Evolutionary conservation across 2,329 filamentous ascomycete species (phyloP).

Genomic region (Pestalotiopsis sp.): DNA sequence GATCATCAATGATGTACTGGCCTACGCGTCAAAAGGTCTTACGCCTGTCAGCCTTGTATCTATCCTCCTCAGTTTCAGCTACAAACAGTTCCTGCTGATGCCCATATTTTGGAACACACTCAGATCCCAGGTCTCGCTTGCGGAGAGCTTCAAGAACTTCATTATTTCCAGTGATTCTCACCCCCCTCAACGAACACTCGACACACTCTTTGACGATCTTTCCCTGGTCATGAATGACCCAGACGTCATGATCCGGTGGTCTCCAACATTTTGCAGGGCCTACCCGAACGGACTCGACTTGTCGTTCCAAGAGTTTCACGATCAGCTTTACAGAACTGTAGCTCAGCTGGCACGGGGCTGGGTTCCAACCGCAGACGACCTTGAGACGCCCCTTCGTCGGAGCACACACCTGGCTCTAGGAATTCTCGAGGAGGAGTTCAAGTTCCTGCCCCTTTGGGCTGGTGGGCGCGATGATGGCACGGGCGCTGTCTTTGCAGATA

Average conservation of each 20-base stretch:
- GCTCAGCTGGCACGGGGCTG: slow-evolving; percentile 20
- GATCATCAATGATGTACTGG: not conserved
- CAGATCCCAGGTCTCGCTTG: not conserved
- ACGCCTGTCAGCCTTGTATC: not conserved
- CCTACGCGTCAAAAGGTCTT: not conserved
- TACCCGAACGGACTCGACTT: not conserved
- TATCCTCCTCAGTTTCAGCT: not conserved
- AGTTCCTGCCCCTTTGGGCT: slow-evolving; percentile 68
- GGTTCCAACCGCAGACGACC: slow-evolving; percentile 24
- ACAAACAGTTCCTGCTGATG: slow-evolving; percentile 14
- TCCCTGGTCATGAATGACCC: not conserved
- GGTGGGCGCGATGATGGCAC: slow-evolving; percentile 57
- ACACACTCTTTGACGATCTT: not conserved
- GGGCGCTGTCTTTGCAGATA: slow-evolving; percentile 48
- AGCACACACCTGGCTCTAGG: slow-evolving; percentile 53
- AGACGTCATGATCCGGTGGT: not conserved
- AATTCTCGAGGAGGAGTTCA: slow-evolving; percentile 59
- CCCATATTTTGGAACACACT: slow-evolving; percentile 21
- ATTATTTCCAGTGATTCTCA: not conserved
- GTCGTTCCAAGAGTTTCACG: slow-evolving; percentile 6
- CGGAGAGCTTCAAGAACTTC: not conserved
- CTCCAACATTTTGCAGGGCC: not conserved
- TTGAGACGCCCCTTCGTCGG: slow-evolving; percentile 37
- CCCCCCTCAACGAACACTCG: not conserved
- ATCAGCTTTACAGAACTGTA: slow-evolving; percentile 19